These are phyloP conservation scores for Zygosaccharomyces bailii DNA, from an alignment of 805 yeast species.

Conservation along the genomic window DNA sequence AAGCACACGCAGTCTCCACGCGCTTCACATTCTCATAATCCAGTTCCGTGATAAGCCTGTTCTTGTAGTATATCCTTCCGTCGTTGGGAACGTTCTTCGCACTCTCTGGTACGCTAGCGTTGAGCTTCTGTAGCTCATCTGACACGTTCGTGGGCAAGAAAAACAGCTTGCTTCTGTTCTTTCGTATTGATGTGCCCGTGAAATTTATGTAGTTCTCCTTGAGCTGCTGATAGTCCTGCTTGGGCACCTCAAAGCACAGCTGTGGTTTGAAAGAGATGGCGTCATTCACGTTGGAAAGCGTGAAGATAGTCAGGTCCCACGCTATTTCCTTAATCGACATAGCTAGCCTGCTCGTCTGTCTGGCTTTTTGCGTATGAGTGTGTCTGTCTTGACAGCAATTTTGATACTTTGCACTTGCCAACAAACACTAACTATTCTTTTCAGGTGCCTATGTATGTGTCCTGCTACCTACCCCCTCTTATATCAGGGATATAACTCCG, in stretches of 20 bases:
- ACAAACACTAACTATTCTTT: background rate
- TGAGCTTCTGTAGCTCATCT: slow-evolving; percentile 27
- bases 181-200: slow-evolving; percentile 29
- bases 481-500: background rate
- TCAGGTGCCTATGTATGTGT: background rate
- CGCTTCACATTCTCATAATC: slow-evolving; percentile 27
- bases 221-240: slow-evolving; percentile 22
- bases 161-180: slow-evolving; percentile 23
- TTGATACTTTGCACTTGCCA: background rate
- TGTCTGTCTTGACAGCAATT: background rate
- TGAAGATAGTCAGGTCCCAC: slow-evolving; percentile 25
- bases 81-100: slow-evolving; percentile 22
- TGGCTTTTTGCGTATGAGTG: background rate
- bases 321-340: slow-evolving; percentile 23
- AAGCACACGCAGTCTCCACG: slow-evolving; percentile 26
- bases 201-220: slow-evolving; percentile 23
- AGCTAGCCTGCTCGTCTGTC: background rate
- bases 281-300: slow-evolving; percentile 26
- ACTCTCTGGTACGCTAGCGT: slow-evolving; percentile 24
- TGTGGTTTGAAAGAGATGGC: slow-evolving; percentile 29
- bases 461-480: background rate
- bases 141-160: slow-evolving; percentile 28
- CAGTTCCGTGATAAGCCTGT: slow-evolving; percentile 25
- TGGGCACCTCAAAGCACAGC: slow-evolving; percentile 26
- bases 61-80: slow-evolving; percentile 24